These are phyloP conservation scores for Paraurostyla sp. DNA, from an alignment of 73 alveolate species.

Conservation along the genomic window DNA sequence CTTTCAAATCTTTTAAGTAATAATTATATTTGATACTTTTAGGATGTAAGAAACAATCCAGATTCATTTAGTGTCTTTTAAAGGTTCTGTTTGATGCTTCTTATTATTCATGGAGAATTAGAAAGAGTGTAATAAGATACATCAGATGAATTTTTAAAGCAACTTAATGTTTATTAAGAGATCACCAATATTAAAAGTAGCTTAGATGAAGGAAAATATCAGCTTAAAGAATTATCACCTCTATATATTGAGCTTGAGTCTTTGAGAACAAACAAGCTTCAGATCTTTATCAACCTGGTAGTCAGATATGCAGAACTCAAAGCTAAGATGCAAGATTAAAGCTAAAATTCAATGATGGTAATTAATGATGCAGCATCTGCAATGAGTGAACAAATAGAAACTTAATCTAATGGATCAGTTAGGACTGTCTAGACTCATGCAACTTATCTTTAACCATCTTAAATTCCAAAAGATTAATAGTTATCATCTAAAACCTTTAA, in stretches of 20 bases:
- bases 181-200: neutral
- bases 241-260: neutral
- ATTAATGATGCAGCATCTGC: neutral
- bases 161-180: constrained; percentile 25
- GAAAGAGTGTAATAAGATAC: constrained; percentile 29
- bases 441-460: neutral
- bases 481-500: neutral
- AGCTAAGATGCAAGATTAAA: neutral
- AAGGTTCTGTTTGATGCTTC: constrained; percentile 10
- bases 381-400: neutral
- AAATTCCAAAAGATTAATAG: neutral
- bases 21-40: neutral
- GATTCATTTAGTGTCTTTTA: constrained; percentile 12
- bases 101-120: constrained; percentile 33
- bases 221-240: neutral
- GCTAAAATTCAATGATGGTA: neutral
- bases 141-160: constrained; percentile 37
- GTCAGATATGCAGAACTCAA: constrained; percentile 34
- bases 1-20: neutral
- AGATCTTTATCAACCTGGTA: constrained; percentile 7
- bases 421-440: neutral
- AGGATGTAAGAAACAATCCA: neutral
- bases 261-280: neutral
- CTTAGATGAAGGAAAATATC: neutral
- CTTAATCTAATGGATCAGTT: neutral